Base-by-base conservation (phyloP, 345 rosid genomes). In the Aurinia saxatilis region DNA sequence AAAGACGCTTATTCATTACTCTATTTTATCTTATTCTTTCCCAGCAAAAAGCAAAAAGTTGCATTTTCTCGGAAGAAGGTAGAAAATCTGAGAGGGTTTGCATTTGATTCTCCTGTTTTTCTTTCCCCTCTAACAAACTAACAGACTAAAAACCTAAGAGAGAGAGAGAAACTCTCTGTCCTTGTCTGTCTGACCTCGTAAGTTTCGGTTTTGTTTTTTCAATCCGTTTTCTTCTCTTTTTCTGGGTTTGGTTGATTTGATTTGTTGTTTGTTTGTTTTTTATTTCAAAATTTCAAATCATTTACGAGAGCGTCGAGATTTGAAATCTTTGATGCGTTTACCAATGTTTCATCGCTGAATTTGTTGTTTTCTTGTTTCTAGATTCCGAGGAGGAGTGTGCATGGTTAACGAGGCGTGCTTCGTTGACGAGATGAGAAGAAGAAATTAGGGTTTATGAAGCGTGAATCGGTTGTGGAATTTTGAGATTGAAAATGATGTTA, bases 401-500 rank as follows among this genome's bases (percentile, higher is more conserved):
- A 49, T 71, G 68, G 53, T 55, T 70, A 70, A 48, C 69, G 66
- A 59, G 66, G 47, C 47, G 52, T 21, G n/a, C n/a, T n/a, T n/a
- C n/a, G n/a, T n/a, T n/a, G 61, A 49, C 70, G 61, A 60, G 67
- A 37, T 3, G 27, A 23, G 27, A 23, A 5, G 5, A 5, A 45
- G 59, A 63, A 49, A 56, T 63, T 57, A 71, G 75, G 75, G 71
- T 64, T 71, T 71, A 71, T 71, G 66, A 25, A 65, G 65, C 34
- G 65, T 63, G 52, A 31, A 34, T 39, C 19, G 70, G 40, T 71
- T 63, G 35, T 57, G 15, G 12, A 57, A n/a, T n/a, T n/a, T n/a
- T n/a, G n/a, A n/a, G n/a, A n/a, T n/a, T n/a, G n/a, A n/a, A 10
- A 10, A 91, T 82, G 85, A 93, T 87, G 95, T 57, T 93, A 64